Evolutionary conservation across 2,329 filamentous ascomycete species (phyloP).

Genomic region (Dissoconium aciculare): DNA sequence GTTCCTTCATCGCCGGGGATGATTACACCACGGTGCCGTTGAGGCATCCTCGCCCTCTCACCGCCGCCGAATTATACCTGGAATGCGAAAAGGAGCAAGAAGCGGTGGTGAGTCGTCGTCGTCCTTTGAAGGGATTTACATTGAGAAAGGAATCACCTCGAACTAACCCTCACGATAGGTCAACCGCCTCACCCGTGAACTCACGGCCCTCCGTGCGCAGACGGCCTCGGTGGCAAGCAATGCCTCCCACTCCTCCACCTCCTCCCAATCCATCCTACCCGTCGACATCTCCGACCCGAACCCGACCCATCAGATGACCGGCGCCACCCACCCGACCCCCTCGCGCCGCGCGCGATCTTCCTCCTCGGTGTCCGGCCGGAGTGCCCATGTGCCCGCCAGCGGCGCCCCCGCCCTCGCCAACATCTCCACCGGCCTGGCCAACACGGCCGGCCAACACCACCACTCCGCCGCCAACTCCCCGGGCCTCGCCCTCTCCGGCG

Average conservation of each 20-base stretch:
- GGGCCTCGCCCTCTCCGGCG: constrained; percentile 11
- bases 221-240: constrained; percentile 49
- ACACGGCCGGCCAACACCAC: constrained; percentile 13
- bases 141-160: background rate
- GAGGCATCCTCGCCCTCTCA: constrained; percentile 74
- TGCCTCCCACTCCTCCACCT: constrained; percentile 37
- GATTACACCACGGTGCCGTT: constrained; percentile 39
- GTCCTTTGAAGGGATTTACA: background rate
- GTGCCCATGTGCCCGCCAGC: constrained; percentile 17
- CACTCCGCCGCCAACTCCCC: too few relatives aligned
- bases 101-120: constrained; percentile 55
- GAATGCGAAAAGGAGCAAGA: constrained; percentile 93
- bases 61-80: constrained; percentile 73
- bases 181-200: constrained; percentile 81
- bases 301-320: constrained; percentile 30
- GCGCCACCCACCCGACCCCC: constrained; percentile 38
- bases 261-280: constrained; percentile 30
- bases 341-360: constrained; percentile 36
- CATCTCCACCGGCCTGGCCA: background rate
- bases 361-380: constrained; percentile 18
- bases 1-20: constrained; percentile 12
- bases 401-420: constrained; percentile 2
- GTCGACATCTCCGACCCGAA: constrained; percentile 35
- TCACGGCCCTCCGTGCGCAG: constrained; percentile 61
- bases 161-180: constrained; percentile 41